Evolutionary conservation across 73 alveolate species (phyloP).

Genomic region (Paramecium sexaurelia): DNA sequence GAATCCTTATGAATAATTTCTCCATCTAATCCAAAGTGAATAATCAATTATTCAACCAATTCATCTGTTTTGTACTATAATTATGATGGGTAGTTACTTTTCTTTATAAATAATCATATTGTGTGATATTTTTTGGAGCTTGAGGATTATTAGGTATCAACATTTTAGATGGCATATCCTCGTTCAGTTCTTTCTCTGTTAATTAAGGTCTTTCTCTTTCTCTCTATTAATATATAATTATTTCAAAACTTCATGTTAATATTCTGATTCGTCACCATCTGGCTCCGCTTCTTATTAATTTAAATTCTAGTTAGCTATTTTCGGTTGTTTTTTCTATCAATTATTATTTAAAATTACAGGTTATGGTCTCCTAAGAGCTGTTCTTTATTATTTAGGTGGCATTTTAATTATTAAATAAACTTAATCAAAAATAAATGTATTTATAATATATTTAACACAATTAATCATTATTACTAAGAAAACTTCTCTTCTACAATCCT

Average conservation of each 20-base stretch:
- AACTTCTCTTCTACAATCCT: no score
- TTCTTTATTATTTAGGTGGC: neutral
- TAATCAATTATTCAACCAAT: conserved; percentile 83
- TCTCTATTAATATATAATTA: neutral
- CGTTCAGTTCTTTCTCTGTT: conserved; percentile 75
- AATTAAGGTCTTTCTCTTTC: conserved; percentile 50
- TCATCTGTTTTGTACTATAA: conserved; percentile 83
- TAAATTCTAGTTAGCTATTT: neutral
- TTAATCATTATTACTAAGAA: neutral
- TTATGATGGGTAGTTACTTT: conserved; percentile 47
- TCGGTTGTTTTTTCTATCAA: neutral
- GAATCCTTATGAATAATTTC: conserved; percentile 80
- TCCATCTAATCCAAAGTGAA: conserved; percentile 86
- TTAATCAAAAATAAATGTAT: neutral
- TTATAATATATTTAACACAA: neutral
- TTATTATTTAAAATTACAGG: neutral
- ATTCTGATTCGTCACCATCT: conserved; percentile 23
- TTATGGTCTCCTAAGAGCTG: neutral
- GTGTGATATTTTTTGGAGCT: conserved; percentile 86
- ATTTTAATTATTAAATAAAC: neutral
- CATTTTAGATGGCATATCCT: conserved; percentile 81
- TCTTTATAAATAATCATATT: conserved; percentile 77
- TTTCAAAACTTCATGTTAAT: conserved; percentile 22
- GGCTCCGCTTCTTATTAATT: neutral
- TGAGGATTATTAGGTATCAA: conserved; percentile 85